Evolutionary conservation across 306 rosid genomes (phyloP).

Genomic region (Rosa chinensis): DNA sequence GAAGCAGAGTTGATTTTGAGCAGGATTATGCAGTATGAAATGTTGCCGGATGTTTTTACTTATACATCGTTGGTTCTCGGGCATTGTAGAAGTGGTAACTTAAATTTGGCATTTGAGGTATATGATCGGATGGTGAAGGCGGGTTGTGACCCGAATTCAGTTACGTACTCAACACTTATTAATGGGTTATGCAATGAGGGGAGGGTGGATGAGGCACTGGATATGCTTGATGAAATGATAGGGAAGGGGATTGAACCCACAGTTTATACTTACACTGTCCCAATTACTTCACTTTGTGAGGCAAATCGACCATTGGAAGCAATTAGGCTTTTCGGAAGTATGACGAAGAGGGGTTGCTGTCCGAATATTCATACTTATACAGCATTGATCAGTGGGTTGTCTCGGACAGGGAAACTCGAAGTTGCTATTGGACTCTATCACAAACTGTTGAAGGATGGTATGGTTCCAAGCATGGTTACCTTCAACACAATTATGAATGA

Average conservation of each 20-base stretch:
- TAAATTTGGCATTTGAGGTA: constrained; percentile 33
- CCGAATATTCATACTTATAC: constrained; percentile 41
- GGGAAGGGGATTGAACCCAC: constrained; percentile 39
- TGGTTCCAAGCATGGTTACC: constrained; percentile 37
- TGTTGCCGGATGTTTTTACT: constrained; percentile 40
- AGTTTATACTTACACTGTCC: constrained; percentile 38
- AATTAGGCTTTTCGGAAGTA: constrained; percentile 34
- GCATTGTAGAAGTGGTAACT: constrained; percentile 39
- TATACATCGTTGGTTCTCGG: constrained; percentile 45
- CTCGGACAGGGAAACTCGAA: constrained; percentile 30
- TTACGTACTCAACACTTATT: constrained; percentile 40
- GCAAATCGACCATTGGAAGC: constrained; percentile 34
- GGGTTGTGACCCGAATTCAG: constrained; percentile 40
- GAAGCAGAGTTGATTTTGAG: constrained; percentile 38
- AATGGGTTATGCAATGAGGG: constrained; percentile 43
- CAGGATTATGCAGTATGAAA: constrained; percentile 35
- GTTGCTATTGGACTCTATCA: constrained; percentile 45
- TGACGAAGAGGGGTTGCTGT: constrained; percentile 35
- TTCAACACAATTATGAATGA: constrained; percentile 42
- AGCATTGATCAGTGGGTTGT: constrained; percentile 39
- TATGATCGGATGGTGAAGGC: constrained; percentile 38
- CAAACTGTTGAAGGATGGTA: constrained; percentile 38
- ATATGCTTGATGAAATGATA: constrained; percentile 41
- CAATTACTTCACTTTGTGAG: constrained; percentile 39
- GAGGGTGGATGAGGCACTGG: constrained; percentile 41